Percentiles rank a stretch among this genome's conserved stretches.
Evolutionary conservation across 306 rosid species (phyloP).

Genomic region (Lathyrus sativus): DNA sequence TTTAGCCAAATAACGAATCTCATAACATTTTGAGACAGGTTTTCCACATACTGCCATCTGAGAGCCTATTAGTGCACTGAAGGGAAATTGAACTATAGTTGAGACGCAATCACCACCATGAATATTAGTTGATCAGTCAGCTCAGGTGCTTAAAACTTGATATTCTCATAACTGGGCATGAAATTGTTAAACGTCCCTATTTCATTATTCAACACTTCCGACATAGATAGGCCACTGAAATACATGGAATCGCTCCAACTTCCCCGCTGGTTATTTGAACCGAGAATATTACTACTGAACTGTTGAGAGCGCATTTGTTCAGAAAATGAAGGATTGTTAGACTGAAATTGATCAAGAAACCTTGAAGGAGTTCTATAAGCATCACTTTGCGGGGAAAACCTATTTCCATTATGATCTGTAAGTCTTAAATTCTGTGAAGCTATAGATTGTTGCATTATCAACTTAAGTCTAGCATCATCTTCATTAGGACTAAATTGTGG

Average conservation of each 20-base stretch:
- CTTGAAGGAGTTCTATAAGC: slow-evolving; percentile 42
- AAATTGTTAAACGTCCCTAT: slow-evolving; percentile 39
- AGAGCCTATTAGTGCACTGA: slow-evolving; percentile 28
- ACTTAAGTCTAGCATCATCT: slow-evolving; percentile 42
- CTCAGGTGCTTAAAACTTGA: slow-evolving; percentile 41
- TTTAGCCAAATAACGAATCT: slow-evolving; percentile 24
- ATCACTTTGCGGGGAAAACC: slow-evolving; percentile 43
- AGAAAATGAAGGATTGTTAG: slow-evolving; percentile 43
- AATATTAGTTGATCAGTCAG: slow-evolving; percentile 33
- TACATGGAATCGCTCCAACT: slow-evolving; percentile 49
- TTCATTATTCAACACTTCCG: slow-evolving; percentile 47
- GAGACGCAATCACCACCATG: slow-evolving; percentile 20
- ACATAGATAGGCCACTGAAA: slow-evolving; percentile 41
- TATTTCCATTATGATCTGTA: slow-evolving; percentile 40
- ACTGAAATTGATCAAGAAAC: slow-evolving; percentile 48
- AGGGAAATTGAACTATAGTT: slow-evolving; percentile 24
- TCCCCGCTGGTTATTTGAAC: slow-evolving; percentile 46
- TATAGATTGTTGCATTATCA: slow-evolving; percentile 44
- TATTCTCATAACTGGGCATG: slow-evolving; percentile 42
- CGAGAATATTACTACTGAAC: slow-evolving; percentile 32
- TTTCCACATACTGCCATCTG: slow-evolving; percentile 24
- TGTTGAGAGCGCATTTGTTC: slow-evolving; percentile 47
- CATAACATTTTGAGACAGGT: slow-evolving; percentile 7
- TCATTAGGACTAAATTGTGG: slow-evolving; percentile 41
- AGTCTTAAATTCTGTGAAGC: slow-evolving; percentile 42